Evolutionary conservation across 202 grass and related monocot genomes (phyloP), one percentile per base, ranked within the genome.

Genomic region (Schoenoplectus tabernaemontani): DNA sequence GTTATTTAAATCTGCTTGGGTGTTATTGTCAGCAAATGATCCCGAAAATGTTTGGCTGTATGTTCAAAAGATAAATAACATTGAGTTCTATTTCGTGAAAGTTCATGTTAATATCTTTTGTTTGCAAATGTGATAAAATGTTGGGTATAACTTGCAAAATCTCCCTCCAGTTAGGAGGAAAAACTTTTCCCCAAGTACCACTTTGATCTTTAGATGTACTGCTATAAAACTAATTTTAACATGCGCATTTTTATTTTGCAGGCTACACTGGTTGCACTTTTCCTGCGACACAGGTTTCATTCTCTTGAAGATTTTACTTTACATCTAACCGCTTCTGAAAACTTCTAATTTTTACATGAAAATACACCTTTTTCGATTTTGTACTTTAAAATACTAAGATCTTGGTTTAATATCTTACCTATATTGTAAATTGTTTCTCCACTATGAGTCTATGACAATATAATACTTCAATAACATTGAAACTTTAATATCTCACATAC

Each of bases 181-280:
- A 50, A 71, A 47, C 0, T 4, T 59, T 15, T 32, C 0, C 5
- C 17, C 15, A 9, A 19, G 1, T 1, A 15, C 32, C 16, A 65
- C 2, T 59, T 77, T 34, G 47, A 76, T 76, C 23, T 36, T 76
- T 41, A 43, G 23, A 78, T 43, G 26, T 17, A 43, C 23, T 42
- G 48, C 11, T 7, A 75, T 23, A 33, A 66, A 57, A 26, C 43
- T 76, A 56, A 82, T 20, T 13, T 59, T 76, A 70, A 59, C 12
- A 60, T 78, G 5, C 38, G 17, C 37, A 9, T 47, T 38, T 84
- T 83, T 84, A 81, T 83, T 69, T 87, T 87, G 63, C 87, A 97
- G 93, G 93, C 82, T 54, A 38, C 30, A 71, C 34, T 81, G 89
- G 93, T 30, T 97, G 93, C 83, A 3, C 63, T 13, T 97, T 76